phyloP scores from a whole-genome alignment of 345 rosid species.

The Bruguiera gymnorhiza region DNA sequence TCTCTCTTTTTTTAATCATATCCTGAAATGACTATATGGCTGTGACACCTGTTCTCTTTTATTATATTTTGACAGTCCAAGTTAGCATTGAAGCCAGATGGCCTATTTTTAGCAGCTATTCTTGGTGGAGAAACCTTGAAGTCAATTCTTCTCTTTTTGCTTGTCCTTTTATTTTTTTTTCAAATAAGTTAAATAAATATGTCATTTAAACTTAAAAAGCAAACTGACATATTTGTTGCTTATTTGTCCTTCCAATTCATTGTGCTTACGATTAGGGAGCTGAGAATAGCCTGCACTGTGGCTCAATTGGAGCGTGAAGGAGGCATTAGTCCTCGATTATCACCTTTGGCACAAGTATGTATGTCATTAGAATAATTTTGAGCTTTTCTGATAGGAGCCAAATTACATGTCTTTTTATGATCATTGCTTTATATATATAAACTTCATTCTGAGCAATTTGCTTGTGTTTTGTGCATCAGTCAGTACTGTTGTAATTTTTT shows the following conservation, averaged over 20 bases:
- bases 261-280: conserved; percentile 50
- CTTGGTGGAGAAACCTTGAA: conserved; percentile 98
- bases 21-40: conserved; percentile 3
- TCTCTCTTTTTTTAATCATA: neutral
- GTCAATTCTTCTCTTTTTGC: conserved; percentile 33
- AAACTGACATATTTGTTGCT: neutral
- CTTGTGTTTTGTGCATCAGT: too few relatives aligned
- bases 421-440: too few relatives aligned
- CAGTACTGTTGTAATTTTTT: too few relatives aligned
- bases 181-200: neutral
- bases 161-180: neutral
- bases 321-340: conserved; percentile 89
- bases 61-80: conserved; percentile 61
- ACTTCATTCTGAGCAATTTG: too few relatives aligned
- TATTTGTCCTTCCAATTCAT: conserved; percentile 7
- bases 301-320: conserved; percentile 99
- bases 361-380: neutral
- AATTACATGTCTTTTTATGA: too few relatives aligned
- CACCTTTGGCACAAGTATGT: conserved; percentile 93
- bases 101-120: conserved; percentile 95
- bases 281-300: conserved; percentile 94
- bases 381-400: neutral
- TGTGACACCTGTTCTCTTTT: conserved; percentile 25
- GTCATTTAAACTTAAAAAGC: neutral
- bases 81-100: conserved; percentile 96